Evolutionary conservation across 441 rosid genomes (phyloP), one percentile per base, ranked within the genome.

Genomic region (Manihot esculenta): DNA sequence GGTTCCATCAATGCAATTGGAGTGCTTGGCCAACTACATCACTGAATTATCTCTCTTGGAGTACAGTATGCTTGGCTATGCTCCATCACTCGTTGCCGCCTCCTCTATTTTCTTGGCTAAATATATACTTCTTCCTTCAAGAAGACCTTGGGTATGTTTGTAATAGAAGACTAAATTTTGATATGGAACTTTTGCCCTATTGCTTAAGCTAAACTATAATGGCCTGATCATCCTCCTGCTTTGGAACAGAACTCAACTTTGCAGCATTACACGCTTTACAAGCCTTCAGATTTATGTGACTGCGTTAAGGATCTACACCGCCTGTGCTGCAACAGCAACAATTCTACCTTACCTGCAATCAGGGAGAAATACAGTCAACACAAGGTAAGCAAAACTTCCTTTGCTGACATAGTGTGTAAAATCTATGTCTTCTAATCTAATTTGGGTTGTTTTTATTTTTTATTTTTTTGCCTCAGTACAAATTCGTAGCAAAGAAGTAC

Each of bases 351-450:
- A 67, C 91, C 90, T 18, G 93, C 99, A 60, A 71, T 94, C 62
- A 88, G 94, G 72, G 96, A 92, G 77, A 94, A 94, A 76, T 94
- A 94, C 78, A 88, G 92, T 77, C 94, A 87, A 64, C 93, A 94
- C 60, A 94, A 90, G 85, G 97, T 94, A 84, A 82, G 38, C 38
- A 42, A 18, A 48, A 30, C 30, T 21, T 49, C 3, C 45, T 23
- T 15, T 27, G 11, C 62, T 13, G n/a, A n/a, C n/a, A n/a, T n/a
- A n/a, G n/a, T n/a, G n/a, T n/a, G 18, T 55, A 33, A 45, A n/a
- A 11, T 53, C 62, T 35, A 41, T 5, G 26, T 5, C 5, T 38
- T 30, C 12, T 11, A 17, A 12, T 30, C 38, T 71, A 60, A 76
- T 57, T 38, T 27, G 51, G 20, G 54, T 23, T 38, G 55, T 41